Percentiles rank a stretch among this genome's conserved stretches.
Evolutionary conservation across 129 eudicot species (phyloP).

Genomic region (Centrapalus pauciflorus): DNA sequence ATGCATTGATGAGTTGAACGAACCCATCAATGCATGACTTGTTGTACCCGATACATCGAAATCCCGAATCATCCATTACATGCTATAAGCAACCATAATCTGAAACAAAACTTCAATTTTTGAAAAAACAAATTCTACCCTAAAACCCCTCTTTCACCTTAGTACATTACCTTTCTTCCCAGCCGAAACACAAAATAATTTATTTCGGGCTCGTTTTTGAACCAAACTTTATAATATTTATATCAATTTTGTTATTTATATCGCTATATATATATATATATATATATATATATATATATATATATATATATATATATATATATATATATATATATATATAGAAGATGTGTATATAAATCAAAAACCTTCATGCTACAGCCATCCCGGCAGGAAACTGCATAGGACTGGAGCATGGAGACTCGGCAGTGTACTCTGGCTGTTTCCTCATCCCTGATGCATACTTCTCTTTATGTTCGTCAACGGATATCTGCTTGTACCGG

Average conservation of each 20-base stretch:
- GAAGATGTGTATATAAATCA: not conserved
- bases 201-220: slow-evolving; percentile 28
- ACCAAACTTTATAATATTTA: slow-evolving; percentile 20
- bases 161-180: not conserved
- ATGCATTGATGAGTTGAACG: not conserved
- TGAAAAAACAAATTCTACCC: slow-evolving; percentile 13
- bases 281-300: slow-evolving; percentile 9
- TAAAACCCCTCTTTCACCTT: slow-evolving; percentile 22
- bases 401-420: slow-evolving; percentile 54
- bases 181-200: slow-evolving; percentile 15
- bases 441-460: slow-evolving; percentile 40
- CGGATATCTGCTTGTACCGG: slow-evolving; percentile 53
- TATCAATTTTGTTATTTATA: slow-evolving; percentile 24
- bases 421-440: slow-evolving; percentile 34
- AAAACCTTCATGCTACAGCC: slow-evolving; percentile 45
- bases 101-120: slow-evolving; percentile 16
- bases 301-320: slow-evolving; percentile 2
- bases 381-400: slow-evolving; percentile 56
- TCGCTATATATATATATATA: slow-evolving; percentile 5
- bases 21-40: slow-evolving; percentile 5
- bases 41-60: slow-evolving; percentile 8
- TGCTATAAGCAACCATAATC: slow-evolving; percentile 15
- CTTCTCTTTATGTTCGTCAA: slow-evolving; percentile 61
- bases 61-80: slow-evolving; percentile 11
- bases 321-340: slow-evolving; percentile 9